phyloP scores from a whole-genome alignment of 495 filamentous ascomycete species.

The Articulospora tetracladia region DNA sequence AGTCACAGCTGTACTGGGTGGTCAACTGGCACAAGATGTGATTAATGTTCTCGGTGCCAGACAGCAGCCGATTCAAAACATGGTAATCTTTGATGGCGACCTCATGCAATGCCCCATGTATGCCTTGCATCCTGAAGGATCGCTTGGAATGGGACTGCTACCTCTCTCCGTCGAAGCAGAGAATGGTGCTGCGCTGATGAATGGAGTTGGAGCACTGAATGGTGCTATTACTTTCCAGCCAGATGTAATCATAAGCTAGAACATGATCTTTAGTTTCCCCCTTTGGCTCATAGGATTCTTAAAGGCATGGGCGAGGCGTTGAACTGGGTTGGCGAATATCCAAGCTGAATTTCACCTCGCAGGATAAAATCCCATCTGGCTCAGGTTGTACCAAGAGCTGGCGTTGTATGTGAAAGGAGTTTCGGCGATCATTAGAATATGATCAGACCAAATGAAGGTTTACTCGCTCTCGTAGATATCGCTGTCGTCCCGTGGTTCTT shows the following conservation, averaged over 20 bases:
- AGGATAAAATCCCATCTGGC: neutral
- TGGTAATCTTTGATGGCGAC: constrained; percentile 87
- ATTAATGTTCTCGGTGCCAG: constrained; percentile 89
- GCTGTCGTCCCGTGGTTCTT: neutral
- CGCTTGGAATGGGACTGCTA: constrained; percentile 37
- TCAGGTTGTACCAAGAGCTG: constrained; percentile 4
- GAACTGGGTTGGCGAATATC: neutral
- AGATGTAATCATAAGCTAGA: neutral
- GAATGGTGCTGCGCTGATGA: constrained; percentile 8
- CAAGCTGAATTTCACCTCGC: neutral
- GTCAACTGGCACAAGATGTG: constrained; percentile 88
- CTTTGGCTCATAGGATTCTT: neutral
- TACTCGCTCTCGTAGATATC: constrained; percentile 10
- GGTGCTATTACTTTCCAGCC: constrained; percentile 10
- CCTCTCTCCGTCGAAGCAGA: constrained; percentile 16
- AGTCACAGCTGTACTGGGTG: constrained; percentile 85
- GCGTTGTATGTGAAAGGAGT: constrained; percentile 4
- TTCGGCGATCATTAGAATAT: neutral
- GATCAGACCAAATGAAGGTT: constrained; percentile 1
- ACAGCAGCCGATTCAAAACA: constrained; percentile 94
- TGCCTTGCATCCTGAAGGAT: constrained; percentile 67
- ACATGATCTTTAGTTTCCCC: constrained; percentile 3
- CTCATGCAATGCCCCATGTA: constrained; percentile 73
- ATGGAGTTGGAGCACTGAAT: constrained; percentile 2
- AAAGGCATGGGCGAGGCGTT: neutral